Evolutionary conservation across 2,329 filamentous ascomycete genomes (phyloP), one percentile per base, ranked within the genome.

Genomic region (Phaeosphaeria sp.): DNA sequence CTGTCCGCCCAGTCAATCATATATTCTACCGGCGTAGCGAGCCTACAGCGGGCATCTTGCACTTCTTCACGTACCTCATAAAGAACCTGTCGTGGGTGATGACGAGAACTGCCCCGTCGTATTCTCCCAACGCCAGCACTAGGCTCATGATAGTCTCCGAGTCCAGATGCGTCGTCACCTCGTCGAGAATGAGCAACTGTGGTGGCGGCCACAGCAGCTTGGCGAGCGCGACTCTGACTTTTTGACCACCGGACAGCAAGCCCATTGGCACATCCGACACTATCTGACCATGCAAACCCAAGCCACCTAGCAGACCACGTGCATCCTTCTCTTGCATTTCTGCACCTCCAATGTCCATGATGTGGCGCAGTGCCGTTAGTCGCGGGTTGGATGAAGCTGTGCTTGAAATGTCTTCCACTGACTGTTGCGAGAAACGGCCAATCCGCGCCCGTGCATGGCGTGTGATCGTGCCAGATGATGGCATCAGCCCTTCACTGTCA

Each of bases 81-180:
- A 96, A 89, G 83, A 90, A 96, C 30, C 92, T 83, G 73, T 96
- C 92, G 79, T 96, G 92, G 36, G 88, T 92, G 4, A 95, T 89
- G 5, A 95, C 78, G 41, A 96, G 78, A 3, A 95, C 84, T 0
- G 91, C 91, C 0, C 92, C 92, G 54, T 88, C 84, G 83, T 90
- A 96, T 2, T 78, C 78, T 15, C 84, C 82, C 61, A 96, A 74
- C 1, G 89, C 89, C 22, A 85, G 82, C 0, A 89, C 83, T 54
- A 96, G 77, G 1, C 90, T 90, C 7, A 86, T 85, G 22, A 94
- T 90, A 0, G 90, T 94, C 77, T 95, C 87, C 60, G 90, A 91
- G 72, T 96, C 92, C 42, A 96, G 82, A 79, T 96, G 92, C 0
- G 92, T 94, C 6, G 91, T 95, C 22, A 92, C 89, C 74, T 92